A percentile compares a stretch with the other conserved stretches of the same genome.
phyloP scores from a whole-genome alignment of 2,329 filamentous ascomycete genomes.

The Fusarium albidum region DNA sequence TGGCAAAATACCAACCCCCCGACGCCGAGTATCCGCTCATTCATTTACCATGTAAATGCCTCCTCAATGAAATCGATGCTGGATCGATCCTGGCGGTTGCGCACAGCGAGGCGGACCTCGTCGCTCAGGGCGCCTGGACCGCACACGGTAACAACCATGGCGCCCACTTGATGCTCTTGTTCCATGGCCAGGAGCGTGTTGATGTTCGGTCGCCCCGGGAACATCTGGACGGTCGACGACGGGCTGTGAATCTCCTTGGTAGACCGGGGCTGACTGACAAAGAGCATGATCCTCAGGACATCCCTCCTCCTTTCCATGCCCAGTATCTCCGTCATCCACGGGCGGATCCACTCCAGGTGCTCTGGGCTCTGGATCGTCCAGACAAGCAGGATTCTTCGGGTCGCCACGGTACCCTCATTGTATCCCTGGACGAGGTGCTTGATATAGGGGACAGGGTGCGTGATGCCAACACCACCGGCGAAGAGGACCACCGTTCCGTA shows the following conservation, averaged over 20 bases:
- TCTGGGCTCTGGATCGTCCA: conserved; percentile 84
- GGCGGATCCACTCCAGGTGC: conserved; percentile 83
- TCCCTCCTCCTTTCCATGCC: conserved; percentile 78
- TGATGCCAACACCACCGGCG: conserved; percentile 82
- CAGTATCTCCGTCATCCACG: conserved; percentile 84
- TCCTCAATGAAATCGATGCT: conserved; percentile 83
- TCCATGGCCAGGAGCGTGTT: conserved; percentile 76
- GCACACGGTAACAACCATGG: conserved; percentile 78
- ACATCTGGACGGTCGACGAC: conserved; percentile 82
- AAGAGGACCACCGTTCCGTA: conserved; percentile 84
- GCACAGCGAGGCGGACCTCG: conserved; percentile 74
- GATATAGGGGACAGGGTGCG: conserved; percentile 79
- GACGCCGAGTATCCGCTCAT: not conserved
- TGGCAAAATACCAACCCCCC: conserved; percentile 12
- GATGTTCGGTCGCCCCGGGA: conserved; percentile 80
- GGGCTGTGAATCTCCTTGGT: conserved; percentile 85
- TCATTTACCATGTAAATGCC: conserved; percentile 69
- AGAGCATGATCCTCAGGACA: conserved; percentile 78
- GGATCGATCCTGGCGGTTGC: conserved; percentile 68
- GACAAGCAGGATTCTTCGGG: conserved; percentile 75
- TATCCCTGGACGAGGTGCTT: conserved; percentile 75
- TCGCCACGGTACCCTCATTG: conserved; percentile 73
- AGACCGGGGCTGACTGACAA: conserved; percentile 76
- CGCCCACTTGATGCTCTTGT: conserved; percentile 77
- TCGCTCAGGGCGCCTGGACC: conserved; percentile 78